These are phyloP conservation scores for Cryptococcus sp. DNA, from an alignment of 1,284 basidiomycete genomes.

Conservation along the genomic window DNA sequence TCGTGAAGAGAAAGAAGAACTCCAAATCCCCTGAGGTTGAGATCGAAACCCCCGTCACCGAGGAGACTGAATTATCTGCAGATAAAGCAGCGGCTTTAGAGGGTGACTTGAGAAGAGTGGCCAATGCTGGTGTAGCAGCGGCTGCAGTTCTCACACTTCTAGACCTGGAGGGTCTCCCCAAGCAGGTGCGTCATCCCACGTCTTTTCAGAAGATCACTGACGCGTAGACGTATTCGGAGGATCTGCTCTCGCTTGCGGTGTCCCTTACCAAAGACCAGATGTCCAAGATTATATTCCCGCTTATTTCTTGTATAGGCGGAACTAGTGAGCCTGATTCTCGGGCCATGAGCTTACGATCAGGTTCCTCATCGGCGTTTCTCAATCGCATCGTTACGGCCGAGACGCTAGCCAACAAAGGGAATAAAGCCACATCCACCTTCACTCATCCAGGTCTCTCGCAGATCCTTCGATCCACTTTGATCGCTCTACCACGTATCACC, in stretches of 20 bases:
- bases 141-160: slow-evolving; percentile 76
- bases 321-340: slow-evolving; percentile 23
- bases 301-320: slow-evolving; percentile 66
- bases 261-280: slow-evolving; percentile 72
- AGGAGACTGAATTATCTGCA: slow-evolving; percentile 20
- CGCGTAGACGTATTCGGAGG: slow-evolving; percentile 78
- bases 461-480: slow-evolving; percentile 63
- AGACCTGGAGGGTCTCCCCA: slow-evolving; percentile 69
- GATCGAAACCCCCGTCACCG: slow-evolving; percentile 40
- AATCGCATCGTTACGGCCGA: slow-evolving; percentile 55
- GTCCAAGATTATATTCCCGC: slow-evolving; percentile 74
- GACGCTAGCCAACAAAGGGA: slow-evolving; percentile 33
- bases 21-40: slow-evolving; percentile 17
- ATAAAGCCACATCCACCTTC: slow-evolving; percentile 28
- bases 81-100: slow-evolving; percentile 52
- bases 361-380: slow-evolving; percentile 53
- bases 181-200: slow-evolving; percentile 59
- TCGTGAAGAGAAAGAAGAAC: slow-evolving; percentile 48
- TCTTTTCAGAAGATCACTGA: slow-evolving; percentile 12
- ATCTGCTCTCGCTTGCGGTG: slow-evolving; percentile 75
- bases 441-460: slow-evolving; percentile 54
- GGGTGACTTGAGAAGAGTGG: slow-evolving; percentile 53
- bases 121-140: slow-evolving; percentile 65
- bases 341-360: slow-evolving; percentile 14
- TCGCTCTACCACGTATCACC: slow-evolving; percentile 42